Evolutionary conservation across 257 asterid species (phyloP).

Genomic region (Ilex aquifolium): DNA sequence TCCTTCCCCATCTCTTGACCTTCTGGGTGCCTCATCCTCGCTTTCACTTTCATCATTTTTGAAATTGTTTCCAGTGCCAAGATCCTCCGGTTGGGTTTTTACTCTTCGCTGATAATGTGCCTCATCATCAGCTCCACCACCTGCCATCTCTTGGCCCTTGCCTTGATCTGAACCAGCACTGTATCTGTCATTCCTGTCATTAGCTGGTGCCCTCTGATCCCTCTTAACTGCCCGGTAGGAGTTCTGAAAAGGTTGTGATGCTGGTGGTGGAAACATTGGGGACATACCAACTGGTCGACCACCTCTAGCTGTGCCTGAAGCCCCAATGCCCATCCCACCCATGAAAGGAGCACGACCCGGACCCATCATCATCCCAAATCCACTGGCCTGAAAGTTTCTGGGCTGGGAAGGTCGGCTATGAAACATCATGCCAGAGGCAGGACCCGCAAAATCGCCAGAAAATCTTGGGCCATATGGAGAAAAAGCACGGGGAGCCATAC

Average conservation of each 20-base stretch:
- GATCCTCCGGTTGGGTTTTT: conserved; percentile 40
- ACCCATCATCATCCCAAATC: conserved; percentile 85
- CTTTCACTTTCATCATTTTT: conserved; percentile 69
- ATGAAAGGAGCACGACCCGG: conserved; percentile 75
- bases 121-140: conserved; percentile 35
- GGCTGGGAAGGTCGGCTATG: conserved; percentile 59
- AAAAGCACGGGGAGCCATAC: conserved; percentile 75
- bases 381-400: conserved; percentile 37
- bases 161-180: conserved; percentile 42
- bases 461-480: conserved; percentile 82
- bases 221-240: conserved; percentile 33
- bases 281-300: conserved; percentile 45
- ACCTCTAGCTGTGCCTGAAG: conserved; percentile 34
- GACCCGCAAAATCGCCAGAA: conserved; percentile 66
- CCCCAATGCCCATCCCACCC: conserved; percentile 39
- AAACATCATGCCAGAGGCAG: conserved; percentile 68
- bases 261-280: conserved; percentile 32
- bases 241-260: conserved; percentile 44
- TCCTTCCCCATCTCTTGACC: conserved; percentile 87
- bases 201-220: conserved; percentile 38
- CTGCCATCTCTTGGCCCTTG: conserved; percentile 50
- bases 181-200: conserved; percentile 35
- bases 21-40: conserved; percentile 89
- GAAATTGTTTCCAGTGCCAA: conserved; percentile 41
- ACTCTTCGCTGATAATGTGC: conserved; percentile 29